Conservation (phyloP, 148 eudicot species). For the Amaranthus palmeri region DNA sequence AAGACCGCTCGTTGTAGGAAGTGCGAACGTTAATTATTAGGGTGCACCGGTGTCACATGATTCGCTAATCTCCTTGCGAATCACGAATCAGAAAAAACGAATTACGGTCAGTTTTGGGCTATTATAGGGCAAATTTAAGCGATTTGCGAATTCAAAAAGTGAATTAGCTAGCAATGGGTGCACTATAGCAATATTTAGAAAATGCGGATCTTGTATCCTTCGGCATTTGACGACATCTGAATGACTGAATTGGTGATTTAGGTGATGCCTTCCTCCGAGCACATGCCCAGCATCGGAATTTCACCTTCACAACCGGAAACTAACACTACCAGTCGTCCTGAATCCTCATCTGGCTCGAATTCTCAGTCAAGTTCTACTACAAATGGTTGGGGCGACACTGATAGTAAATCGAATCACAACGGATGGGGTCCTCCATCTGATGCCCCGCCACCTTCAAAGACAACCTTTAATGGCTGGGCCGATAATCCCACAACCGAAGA, state of each 20-base stretch:
- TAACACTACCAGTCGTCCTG: constrained; percentile 19
- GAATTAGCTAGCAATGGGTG: too few relatives aligned
- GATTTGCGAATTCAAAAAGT: too few relatives aligned
- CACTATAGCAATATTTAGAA: too few relatives aligned
- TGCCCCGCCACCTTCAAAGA: constrained; percentile 30
- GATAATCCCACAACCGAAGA: constrained; percentile 34
- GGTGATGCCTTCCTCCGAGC: constrained; percentile 26
- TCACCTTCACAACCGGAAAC: constrained; percentile 19
- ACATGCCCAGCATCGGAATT: constrained; percentile 1
- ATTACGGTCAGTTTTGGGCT: too few relatives aligned
- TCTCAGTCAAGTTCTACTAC: constrained; percentile 24
- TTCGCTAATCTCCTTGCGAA: too few relatives aligned
- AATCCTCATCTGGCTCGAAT: constrained; percentile 10
- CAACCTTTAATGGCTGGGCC: constrained; percentile 42
- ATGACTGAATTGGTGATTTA: constrained; percentile 22
- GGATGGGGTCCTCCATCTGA: constrained; percentile 28
- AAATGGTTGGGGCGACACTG: constrained; percentile 33
- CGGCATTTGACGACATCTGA: not conserved
- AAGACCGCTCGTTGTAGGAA: too few relatives aligned
- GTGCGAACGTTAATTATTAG: too few relatives aligned
- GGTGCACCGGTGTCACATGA: too few relatives aligned
- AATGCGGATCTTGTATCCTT: too few relatives aligned
- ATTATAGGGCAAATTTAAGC: too few relatives aligned
- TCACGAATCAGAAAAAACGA: too few relatives aligned
- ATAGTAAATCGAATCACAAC: constrained; percentile 23